Evolutionary conservation across 2,329 filamentous ascomycete genomes (phyloP).

Genomic region (Setomelanomma holmii): DNA sequence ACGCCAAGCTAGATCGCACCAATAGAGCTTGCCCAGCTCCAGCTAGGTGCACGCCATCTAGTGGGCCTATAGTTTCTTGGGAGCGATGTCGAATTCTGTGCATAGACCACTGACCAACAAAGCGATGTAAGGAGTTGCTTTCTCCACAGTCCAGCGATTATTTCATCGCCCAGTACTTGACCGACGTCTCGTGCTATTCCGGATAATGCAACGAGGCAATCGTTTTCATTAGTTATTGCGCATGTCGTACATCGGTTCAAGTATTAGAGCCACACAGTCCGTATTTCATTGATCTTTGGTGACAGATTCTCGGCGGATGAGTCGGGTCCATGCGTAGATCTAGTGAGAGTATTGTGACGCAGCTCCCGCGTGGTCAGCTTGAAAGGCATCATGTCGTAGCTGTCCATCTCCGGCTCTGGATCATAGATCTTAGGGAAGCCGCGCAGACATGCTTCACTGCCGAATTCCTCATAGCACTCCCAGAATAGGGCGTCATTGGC

Average conservation of each 20-base stretch:
- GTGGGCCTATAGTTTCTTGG: neutral
- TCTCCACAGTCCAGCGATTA: conserved; percentile 15
- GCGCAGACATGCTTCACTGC: neutral
- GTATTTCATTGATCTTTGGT: no score
- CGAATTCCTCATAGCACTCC: conserved; percentile 12
- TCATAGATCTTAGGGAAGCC: neutral
- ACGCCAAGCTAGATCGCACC: no score
- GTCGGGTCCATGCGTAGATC: no score
- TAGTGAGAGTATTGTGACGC: no score
- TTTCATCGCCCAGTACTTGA: neutral
- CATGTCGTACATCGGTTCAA: conserved; percentile 1
- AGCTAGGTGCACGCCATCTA: conserved; percentile 6
- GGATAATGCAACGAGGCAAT: conserved; percentile 11
- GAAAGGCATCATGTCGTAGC: no score
- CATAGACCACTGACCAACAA: conserved; percentile 2
- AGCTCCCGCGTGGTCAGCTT: no score
- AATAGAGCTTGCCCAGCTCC: conserved; percentile 7
- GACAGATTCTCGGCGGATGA: no score
- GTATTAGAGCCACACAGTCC: neutral
- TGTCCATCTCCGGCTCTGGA: no score
- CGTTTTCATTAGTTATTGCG: conserved; percentile 7
- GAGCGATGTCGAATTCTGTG: no score
- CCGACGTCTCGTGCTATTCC: conserved; percentile 6
- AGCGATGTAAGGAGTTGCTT: neutral
- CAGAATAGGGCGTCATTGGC: conserved; percentile 12